Evolutionary conservation across 768 basidiomycete genomes (phyloP), one percentile per base, ranked within the genome.

Genomic region (Suillus variegatus): DNA sequence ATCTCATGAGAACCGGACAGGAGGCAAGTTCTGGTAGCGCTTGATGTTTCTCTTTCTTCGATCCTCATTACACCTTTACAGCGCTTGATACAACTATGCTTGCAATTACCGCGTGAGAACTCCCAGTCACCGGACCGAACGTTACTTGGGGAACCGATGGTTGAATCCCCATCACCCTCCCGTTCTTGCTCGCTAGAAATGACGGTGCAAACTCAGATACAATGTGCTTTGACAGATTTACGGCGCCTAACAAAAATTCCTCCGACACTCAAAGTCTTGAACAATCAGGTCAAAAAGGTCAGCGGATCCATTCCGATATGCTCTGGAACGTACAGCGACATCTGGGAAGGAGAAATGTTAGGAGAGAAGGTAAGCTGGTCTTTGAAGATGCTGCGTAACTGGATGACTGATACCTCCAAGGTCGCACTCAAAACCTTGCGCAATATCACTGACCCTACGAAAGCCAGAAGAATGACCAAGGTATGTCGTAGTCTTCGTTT

Each of bases 351-450:
- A 20, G 75, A 69, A 38, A 88, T 87, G 87, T 70, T 88, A 16
- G 82, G 78, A n/a, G 79, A 79, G 67, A 85, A 83, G 77, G 86
- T 83, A 63, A 25, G 40, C 40, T 40, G 3, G 40, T 41, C 18
- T 18, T 40, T 54, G 38, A 28, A 43, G 12, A 60, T 41, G n/a
- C 61, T n/a, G 4, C 28, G 16, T 52, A 14, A 60, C 52, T 66
- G 18, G 63, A 46, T 56, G 1, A 20, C 12, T 49, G 10, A 43
- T 40, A 43, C 22, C 22, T 60, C 38, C 22, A 64, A 87, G 86
- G 86, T 88, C 47, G 88, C 88, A 12, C 70, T 88, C 60, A 88
- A 88, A 67, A 82, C 82, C 14, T 66, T 88, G 7, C 81, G 85
- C 63, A 77, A 82, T 66, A 70, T 86, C 51, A 81, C 79, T 67